Conservation (phyloP, 257 asterid genomes). For the Linaria vulgaris region DNA sequence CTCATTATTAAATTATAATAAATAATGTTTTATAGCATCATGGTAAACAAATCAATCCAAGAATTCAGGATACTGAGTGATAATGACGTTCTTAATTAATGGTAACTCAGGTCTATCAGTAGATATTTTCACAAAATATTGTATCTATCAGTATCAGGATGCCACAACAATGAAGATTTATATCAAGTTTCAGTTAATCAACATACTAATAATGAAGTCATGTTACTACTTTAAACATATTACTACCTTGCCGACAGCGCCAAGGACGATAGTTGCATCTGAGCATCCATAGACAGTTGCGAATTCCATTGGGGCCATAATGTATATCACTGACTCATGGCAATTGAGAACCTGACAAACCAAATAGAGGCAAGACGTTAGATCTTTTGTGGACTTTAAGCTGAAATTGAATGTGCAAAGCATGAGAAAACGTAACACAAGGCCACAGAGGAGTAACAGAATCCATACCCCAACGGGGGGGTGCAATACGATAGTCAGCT, state of each 20-base stretch:
- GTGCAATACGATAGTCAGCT: conserved; percentile 11
- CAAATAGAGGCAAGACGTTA: conserved; percentile 26
- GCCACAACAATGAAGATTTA: background rate
- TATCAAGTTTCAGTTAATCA: conserved; percentile 17
- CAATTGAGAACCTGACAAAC: conserved; percentile 79
- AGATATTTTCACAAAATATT: conserved; percentile 11
- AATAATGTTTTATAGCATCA: background rate
- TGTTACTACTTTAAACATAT: conserved; percentile 17
- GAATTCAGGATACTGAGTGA: background rate
- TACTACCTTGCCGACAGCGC: conserved; percentile 97
- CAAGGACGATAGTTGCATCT: conserved; percentile 92
- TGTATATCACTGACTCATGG: conserved; percentile 91
- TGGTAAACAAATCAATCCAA: conserved; percentile 17
- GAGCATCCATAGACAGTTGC: conserved; percentile 95
- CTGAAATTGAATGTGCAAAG: conserved; percentile 16
- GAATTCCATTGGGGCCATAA: conserved; percentile 84
- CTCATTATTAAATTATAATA: background rate
- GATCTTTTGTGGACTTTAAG: conserved; percentile 14
- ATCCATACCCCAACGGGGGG: background rate
- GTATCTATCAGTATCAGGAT: conserved; percentile 11
- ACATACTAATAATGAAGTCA: background rate
- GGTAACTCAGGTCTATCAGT: conserved; percentile 10
- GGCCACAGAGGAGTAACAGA: conserved; percentile 8
- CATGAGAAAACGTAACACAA: background rate
- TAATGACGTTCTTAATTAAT: background rate